Percentiles rank a stretch among this genome's conserved stretches.
Evolutionary conservation across 306 rosid species (phyloP).

Genomic region (Coriaria nepalensis): DNA sequence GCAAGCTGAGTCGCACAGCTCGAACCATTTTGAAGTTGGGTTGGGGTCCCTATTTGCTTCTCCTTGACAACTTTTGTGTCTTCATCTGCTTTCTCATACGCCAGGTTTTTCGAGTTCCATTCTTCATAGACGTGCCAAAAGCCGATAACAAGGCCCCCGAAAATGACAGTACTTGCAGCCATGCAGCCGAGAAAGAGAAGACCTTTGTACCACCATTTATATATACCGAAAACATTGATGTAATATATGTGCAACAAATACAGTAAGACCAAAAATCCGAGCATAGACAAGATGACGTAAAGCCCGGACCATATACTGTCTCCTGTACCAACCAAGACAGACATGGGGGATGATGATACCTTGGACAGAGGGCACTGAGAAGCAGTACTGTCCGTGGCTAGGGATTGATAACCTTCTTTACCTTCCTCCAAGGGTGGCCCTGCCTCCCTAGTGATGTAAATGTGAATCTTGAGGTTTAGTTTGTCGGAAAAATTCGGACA

Average conservation of each 20-base stretch:
- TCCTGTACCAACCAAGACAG: slow-evolving; percentile 76
- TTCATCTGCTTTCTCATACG: slow-evolving; percentile 4
- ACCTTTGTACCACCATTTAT: slow-evolving; percentile 77
- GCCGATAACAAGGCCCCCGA: slow-evolving; percentile 64
- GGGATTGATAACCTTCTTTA: slow-evolving; percentile 16
- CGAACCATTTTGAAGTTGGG: slow-evolving; percentile 17
- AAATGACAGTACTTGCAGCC: slow-evolving; percentile 49
- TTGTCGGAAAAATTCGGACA: slow-evolving; percentile 45
- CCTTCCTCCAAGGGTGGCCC: slow-evolving; percentile 89
- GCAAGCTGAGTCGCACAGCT: slow-evolving; percentile 10
- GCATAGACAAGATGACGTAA: slow-evolving; percentile 50
- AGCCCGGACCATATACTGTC: slow-evolving; percentile 69
- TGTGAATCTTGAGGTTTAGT: slow-evolving; percentile 39
- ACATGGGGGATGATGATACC: slow-evolving; percentile 29
- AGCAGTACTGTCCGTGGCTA: slow-evolving; percentile 3
- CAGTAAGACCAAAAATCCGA: slow-evolving; percentile 46
- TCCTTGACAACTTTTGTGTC: slow-evolving; percentile 9
- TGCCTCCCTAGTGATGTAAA: slow-evolving; percentile 72
- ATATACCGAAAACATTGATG: slow-evolving; percentile 41
- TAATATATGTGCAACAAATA: slow-evolving; percentile 39
- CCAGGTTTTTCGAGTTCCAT: slow-evolving; percentile 16
- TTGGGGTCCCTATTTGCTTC: slow-evolving; percentile 10
- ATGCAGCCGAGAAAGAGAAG: slow-evolving; percentile 49
- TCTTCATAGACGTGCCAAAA: slow-evolving; percentile 69
- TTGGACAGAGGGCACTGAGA: slow-evolving; percentile 35